Conservation (phyloP, 176 grass and related monocot genomes). For the Raddia distichophylla region DNA sequence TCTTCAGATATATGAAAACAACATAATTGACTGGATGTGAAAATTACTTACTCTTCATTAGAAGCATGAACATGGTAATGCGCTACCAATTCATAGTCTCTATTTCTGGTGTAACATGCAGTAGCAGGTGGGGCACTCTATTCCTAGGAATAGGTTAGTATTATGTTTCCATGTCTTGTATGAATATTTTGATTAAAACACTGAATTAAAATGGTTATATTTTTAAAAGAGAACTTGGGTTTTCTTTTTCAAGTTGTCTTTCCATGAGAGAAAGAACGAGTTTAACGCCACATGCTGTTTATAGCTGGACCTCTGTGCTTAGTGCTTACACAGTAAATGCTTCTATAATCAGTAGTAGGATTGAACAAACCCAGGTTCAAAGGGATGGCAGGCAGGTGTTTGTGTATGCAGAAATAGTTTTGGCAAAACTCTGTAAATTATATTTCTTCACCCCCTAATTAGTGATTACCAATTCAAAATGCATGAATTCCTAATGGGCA, state of each 20-base stretch:
- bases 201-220: neutral
- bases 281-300: neutral
- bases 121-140: neutral
- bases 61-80: neutral
- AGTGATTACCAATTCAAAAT: neutral
- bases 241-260: neutral
- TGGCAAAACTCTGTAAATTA: too few relatives aligned
- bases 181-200: neutral
- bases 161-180: neutral
- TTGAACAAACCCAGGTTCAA: too few relatives aligned
- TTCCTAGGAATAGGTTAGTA: neutral
- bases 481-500: conserved; percentile 1
- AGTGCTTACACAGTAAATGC: neutral
- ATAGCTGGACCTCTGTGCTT: neutral
- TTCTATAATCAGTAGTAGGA: conserved; percentile 14
- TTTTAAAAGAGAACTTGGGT: neutral
- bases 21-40: neutral
- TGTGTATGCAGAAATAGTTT: too few relatives aligned
- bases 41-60: neutral
- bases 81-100: neutral
- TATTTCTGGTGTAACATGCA: neutral
- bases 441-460: too few relatives aligned
- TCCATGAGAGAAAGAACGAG: neutral
- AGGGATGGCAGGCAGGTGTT: too few relatives aligned
- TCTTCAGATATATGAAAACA: conserved; percentile 16